phyloP scores from a whole-genome alignment of 352 stramenopile species.

The Globisporangium viniferum region DNA sequence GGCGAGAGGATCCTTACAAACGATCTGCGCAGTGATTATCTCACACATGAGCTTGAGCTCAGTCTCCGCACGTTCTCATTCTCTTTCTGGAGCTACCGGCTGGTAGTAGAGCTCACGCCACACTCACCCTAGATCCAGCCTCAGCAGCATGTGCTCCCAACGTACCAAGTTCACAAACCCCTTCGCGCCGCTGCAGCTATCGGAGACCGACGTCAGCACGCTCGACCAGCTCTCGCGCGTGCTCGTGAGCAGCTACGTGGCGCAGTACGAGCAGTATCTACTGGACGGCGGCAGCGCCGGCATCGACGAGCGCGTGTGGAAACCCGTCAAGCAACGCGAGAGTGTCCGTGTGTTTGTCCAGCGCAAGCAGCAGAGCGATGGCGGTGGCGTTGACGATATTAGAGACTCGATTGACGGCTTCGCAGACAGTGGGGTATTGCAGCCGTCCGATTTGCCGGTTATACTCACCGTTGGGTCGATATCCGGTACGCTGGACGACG shows the following conservation, averaged over 20 bases:
- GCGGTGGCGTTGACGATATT: not conserved
- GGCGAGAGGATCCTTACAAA: no score
- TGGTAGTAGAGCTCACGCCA: no score
- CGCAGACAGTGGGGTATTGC: not conserved
- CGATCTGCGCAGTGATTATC: no score
- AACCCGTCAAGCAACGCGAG: conserved; percentile 2
- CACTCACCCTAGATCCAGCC: no score
- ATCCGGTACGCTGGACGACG: conserved; percentile 11
- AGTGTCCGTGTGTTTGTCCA: conserved; percentile 1
- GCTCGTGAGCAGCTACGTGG: not conserved
- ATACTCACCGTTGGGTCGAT: not conserved
- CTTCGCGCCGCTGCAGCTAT: conserved; percentile 16
- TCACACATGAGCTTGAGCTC: no score
- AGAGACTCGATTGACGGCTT: not conserved
- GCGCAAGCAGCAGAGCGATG: conserved; percentile 1
- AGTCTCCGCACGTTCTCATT: no score
- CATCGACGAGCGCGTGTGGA: conserved; percentile 15
- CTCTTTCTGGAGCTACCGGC: no score
- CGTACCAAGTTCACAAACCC: conserved; percentile 7
- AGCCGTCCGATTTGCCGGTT: conserved; percentile 1
- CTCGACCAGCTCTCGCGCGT: conserved; percentile 11
- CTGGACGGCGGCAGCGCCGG: not conserved
- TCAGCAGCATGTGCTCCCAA: no score
- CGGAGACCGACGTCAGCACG: not conserved
- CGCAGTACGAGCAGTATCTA: not conserved